These are phyloP conservation scores for Amaranthus tricolor DNA, from an alignment of 179 eudicot species.

Conservation along the genomic window DNA sequence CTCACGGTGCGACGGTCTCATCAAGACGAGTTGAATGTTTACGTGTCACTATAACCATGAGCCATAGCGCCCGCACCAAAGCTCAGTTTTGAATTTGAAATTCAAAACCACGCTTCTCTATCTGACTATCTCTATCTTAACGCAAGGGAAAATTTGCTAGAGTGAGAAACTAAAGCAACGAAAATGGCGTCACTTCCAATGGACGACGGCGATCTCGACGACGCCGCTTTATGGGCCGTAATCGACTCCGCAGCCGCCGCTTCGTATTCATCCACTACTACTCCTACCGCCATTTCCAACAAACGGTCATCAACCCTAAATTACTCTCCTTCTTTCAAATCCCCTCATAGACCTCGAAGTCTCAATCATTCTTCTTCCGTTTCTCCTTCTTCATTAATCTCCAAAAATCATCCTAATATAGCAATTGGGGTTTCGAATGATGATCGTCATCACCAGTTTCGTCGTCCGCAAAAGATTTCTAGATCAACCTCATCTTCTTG, in stretches of 20 bases:
- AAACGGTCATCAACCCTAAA: slow-evolving; percentile 45
- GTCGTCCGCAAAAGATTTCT: slow-evolving; percentile 47
- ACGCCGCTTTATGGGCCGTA: slow-evolving; percentile 82
- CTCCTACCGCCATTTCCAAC: slow-evolving; percentile 36
- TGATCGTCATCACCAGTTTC: slow-evolving; percentile 27
- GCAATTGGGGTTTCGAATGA: slow-evolving; percentile 13
- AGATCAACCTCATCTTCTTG: slow-evolving; percentile 28
- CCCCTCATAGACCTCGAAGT: neutral
- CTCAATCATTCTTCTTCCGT: slow-evolving; percentile 23
- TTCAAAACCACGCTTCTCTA: too few relatives aligned
- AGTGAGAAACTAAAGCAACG: neutral
- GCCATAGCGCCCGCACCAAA: too few relatives aligned
- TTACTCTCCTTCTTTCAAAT: neutral
- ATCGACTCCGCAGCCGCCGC: slow-evolving; percentile 89
- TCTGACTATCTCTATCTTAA: too few relatives aligned
- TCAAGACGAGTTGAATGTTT: too few relatives aligned
- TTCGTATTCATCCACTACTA: slow-evolving; percentile 33
- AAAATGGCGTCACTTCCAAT: slow-evolving; percentile 50
- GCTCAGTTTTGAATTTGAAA: too few relatives aligned
- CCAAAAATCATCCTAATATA: slow-evolving; percentile 6
- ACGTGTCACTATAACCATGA: too few relatives aligned
- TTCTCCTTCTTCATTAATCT: slow-evolving; percentile 20
- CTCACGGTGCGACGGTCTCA: too few relatives aligned
- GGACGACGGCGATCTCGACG: slow-evolving; percentile 84
- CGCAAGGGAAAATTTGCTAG: too few relatives aligned